A percentile compares a stretch with the other conserved stretches of the same genome.
Conservation (phyloP, 2,329 filamentous ascomycete species). For the Dothistroma pini region DNA sequence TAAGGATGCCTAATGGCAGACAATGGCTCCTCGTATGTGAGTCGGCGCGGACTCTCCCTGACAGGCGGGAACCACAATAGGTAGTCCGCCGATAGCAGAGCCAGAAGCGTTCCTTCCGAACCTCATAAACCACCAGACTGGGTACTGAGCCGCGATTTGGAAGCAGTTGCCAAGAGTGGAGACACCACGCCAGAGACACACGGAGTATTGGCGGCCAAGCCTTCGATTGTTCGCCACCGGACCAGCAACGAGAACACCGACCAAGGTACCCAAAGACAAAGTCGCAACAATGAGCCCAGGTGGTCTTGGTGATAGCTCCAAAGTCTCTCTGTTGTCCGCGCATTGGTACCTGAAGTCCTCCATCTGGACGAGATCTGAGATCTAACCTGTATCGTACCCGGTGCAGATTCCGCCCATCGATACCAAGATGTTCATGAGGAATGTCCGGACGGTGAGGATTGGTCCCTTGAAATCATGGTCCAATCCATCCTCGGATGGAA, state of each 20-base stretch:
- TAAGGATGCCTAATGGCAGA: conserved; percentile 62
- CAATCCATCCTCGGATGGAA: conserved; percentile 13
- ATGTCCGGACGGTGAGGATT: conserved; percentile 22
- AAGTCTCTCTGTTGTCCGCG: conserved; percentile 38
- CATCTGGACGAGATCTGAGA: conserved; percentile 60
- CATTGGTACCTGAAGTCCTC: conserved; percentile 54
- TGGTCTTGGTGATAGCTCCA: conserved; percentile 51
- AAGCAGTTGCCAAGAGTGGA: conserved; percentile 61
- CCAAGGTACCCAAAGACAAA: conserved; percentile 53
- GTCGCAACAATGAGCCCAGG: conserved; percentile 61
- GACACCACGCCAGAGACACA: conserved; percentile 58
- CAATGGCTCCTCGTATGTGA: conserved; percentile 59
- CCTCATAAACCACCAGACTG: conserved; percentile 60
- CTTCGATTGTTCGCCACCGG: conserved; percentile 53
- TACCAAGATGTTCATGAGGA: conserved; percentile 31
- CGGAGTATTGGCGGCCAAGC: conserved; percentile 58
- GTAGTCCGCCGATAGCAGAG: conserved; percentile 59
- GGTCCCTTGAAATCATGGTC: conserved; percentile 17
- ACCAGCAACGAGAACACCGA: conserved; percentile 55
- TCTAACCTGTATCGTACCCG: conserved; percentile 41
- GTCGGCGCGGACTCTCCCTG: conserved; percentile 62
- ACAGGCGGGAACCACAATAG: conserved; percentile 63
- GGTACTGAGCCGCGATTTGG: conserved; percentile 55
- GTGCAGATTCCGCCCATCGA: conserved; percentile 35
- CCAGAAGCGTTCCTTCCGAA: conserved; percentile 61